Conservation (phyloP, 179 eudicot species). For the Silene noctiflora region DNA sequence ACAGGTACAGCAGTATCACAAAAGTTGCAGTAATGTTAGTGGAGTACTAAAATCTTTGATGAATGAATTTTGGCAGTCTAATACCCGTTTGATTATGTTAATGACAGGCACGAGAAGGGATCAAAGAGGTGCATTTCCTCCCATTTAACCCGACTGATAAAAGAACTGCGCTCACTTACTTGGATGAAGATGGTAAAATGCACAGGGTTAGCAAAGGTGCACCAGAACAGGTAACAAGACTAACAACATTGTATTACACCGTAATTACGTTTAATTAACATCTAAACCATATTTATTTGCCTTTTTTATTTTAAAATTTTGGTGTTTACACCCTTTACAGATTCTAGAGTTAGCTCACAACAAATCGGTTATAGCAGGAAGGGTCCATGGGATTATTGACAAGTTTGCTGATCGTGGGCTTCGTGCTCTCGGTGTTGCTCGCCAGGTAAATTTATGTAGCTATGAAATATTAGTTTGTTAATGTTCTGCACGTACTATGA, state of each 20-base stretch:
- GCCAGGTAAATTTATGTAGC: conserved; percentile 26
- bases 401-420: conserved; percentile 37
- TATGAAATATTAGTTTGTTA: background rate
- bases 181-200: conserved; percentile 58
- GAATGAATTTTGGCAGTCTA: background rate
- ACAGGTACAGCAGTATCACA: conserved; percentile 42
- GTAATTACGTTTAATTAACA: too few relatives aligned
- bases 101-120: conserved; percentile 61
- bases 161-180: conserved; percentile 67
- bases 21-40: background rate
- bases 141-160: conserved; percentile 76
- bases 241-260: background rate
- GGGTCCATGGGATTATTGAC: conserved; percentile 35
- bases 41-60: background rate
- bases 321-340: conserved; percentile 21
- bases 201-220: conserved; percentile 83
- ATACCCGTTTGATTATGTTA: background rate
- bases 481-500: background rate
- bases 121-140: conserved; percentile 67
- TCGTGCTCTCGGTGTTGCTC: conserved; percentile 38
- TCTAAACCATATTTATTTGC: background rate
- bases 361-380: conserved; percentile 28
- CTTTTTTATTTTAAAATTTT: background rate
- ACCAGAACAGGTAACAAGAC: conserved; percentile 89
- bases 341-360: conserved; percentile 53